These are phyloP conservation scores for Ascochyta viciae-villosae DNA, from an alignment of 2,329 filamentous ascomycete genomes.

Conservation along the genomic window DNA sequence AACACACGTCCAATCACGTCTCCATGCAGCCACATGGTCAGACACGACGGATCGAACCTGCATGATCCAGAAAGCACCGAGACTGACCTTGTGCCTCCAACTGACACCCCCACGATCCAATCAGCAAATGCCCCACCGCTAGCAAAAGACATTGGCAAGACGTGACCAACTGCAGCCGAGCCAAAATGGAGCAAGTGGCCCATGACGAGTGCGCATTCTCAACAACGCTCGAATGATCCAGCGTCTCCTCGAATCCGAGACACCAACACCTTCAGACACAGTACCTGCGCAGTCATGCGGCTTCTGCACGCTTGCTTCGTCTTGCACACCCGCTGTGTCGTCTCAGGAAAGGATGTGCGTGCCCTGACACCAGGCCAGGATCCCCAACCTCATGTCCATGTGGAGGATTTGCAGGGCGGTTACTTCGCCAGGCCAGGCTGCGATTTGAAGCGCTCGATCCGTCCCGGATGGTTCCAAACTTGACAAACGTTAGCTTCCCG, in stretches of 20 bases:
- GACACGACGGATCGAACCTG: constrained; percentile 21
- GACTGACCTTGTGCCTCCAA: constrained; percentile 17
- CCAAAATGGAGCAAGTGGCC: constrained; percentile 25
- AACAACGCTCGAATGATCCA: constrained; percentile 15
- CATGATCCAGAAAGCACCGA: constrained; percentile 35
- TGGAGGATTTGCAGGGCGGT: constrained; percentile 28
- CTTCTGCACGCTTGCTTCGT: constrained; percentile 14
- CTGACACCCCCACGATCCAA: constrained; percentile 26
- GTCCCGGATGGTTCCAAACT: constrained; percentile 33
- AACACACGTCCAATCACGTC: constrained; percentile 17
- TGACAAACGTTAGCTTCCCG: constrained; percentile 29
- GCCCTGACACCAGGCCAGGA: constrained; percentile 16
- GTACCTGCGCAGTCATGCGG: constrained; percentile 20
- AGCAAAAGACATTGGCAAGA: constrained; percentile 27
- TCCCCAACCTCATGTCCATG: constrained; percentile 20
- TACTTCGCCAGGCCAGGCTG: constrained; percentile 45
- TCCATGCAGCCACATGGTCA: constrained; percentile 14
- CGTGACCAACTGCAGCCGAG: constrained; percentile 33
- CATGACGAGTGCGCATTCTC: constrained; percentile 14
- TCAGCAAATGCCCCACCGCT: constrained; percentile 28
- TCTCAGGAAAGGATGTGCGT: constrained; percentile 9
- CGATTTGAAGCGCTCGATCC: constrained; percentile 38
- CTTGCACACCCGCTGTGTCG: constrained; percentile 11
- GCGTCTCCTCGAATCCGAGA: constrained; percentile 23
- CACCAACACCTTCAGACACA: constrained; percentile 9